Base-by-base conservation (phyloP, 768 basidiomycete species). In the Mycena kentingensis region DNA sequence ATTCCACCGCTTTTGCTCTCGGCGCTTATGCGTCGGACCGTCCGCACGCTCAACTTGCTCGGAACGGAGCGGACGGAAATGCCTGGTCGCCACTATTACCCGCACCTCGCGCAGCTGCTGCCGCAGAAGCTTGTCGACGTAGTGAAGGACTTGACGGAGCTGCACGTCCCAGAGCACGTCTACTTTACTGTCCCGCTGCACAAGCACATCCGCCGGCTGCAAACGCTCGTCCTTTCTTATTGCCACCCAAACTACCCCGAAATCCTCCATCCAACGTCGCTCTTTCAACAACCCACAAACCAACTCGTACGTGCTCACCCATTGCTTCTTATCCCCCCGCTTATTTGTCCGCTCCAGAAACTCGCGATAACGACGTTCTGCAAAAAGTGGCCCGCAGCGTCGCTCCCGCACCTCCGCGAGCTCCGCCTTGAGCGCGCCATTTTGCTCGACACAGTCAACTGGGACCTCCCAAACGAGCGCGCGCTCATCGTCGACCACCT, bases 141-240 rank as follows among this genome's bases (percentile, higher is more conserved):
- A 11, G 7, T 45, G 4, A 50, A 46, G 6, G 18, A 28, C 24
- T 10, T 60, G 25, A 60, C 54, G 11, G 53, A 55, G 27, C 42
- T 60, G 5, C 49, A 55, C 25, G 31, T 60, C 35, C 58, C 42
- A 13, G 24, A 52, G 22, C 58, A 55, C 34, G 24, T 55, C 8
- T 60, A 49, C 27, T 49, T 50, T 8, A 43, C 18, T 2, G 18
- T 55, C 13, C 54, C 51, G 8, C 16, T 60, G 2, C 48, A 49
- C 44, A 49, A 52, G 21, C 29, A 49, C 19, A 24, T 55, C 11
- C 25, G n/a, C 11, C 5, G 27, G 16, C 51, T 60, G 10, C 37
- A 52, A 31, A 42, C 49, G 3, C 31, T 59, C 4, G 41, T 46
- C 3, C 37, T 59, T 2, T 35, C 42, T n/a, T 59, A 52, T 21